Base-by-base conservation (phyloP, 2,329 filamentous ascomycete genomes). In the Truncatella angustata region DNA sequence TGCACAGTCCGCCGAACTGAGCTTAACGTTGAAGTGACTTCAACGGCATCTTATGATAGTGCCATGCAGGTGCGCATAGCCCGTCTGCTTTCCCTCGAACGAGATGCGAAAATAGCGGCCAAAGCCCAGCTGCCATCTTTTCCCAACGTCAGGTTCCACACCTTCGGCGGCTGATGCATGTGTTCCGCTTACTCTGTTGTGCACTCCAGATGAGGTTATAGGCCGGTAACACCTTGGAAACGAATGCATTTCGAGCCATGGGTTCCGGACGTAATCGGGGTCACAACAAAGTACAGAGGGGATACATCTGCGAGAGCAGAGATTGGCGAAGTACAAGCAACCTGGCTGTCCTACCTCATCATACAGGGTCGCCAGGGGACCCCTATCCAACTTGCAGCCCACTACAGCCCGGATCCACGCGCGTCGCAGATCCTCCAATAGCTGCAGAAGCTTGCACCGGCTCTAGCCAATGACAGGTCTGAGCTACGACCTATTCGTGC, bases 161-260 rank as follows among this genome's bases (percentile, higher is more conserved):
- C 53, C 57, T 56, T 57, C 57, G 58, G 56, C 57, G 57, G 58
- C 59, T 56, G 56, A 54, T 43, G 34, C 54, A 30, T 24, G 45
- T 23, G 26, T 30, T n/a, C 14, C 26, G 45, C 30, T 20, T 9
- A 35, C 23, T 30, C 21, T 49, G 30, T 6, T 18, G 28, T 47
- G 44, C 44, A 14, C 20, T 32, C 44, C 18, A n/a, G 44, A 47
- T 47, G 45, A 37, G 45, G 45, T 49, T 49, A 49, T 23, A 34
- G 28, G 45, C 45, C 34, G 45, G 45, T 47, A n/a, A 47, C 44
- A 47, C 44, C 26, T 47, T 36, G 45, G 45, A 34, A 23, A 49
- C 20, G 32, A 34, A 30, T n/a, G 30, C 30, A 36, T 18, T 24
- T 34, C 32, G 21, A 14, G 20, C 45, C 45, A 49, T 36, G 45